phyloP scores from a whole-genome alignment of 1,139 yeast genomes.

The Geotrichum klebahnii region DNA sequence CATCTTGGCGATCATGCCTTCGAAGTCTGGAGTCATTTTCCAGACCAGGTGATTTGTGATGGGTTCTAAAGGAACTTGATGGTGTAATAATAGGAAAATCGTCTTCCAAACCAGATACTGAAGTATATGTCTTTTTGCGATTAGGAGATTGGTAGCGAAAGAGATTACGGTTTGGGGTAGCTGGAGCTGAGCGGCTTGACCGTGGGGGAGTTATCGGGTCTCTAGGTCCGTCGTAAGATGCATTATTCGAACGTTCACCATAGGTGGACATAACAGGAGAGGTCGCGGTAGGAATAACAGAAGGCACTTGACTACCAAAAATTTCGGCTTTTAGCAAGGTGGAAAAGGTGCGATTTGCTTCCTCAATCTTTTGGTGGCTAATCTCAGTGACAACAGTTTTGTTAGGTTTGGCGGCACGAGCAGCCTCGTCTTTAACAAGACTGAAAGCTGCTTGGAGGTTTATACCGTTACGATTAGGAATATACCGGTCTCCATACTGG shows the following conservation, averaged over 20 bases:
- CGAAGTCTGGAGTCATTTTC: neutral
- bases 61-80: neutral
- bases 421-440: constrained; percentile 47
- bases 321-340: constrained; percentile 83
- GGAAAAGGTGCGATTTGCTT: constrained; percentile 82
- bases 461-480: constrained; percentile 80
- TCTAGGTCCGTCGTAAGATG: neutral
- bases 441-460: constrained; percentile 86
- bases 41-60: neutral
- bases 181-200: constrained; percentile 38
- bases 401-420: constrained; percentile 26
- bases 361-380: constrained; percentile 66
- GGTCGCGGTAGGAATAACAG: constrained; percentile 39
- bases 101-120: neutral
- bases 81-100: neutral
- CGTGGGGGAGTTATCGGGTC: constrained; percentile 32
- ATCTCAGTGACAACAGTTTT: constrained; percentile 53
- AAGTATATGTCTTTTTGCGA: constrained; percentile 3
- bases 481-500: constrained; percentile 64
- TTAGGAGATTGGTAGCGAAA: constrained; percentile 35
- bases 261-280: constrained; percentile 8
- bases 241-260: constrained; percentile 23
- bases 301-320: constrained; percentile 80
- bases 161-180: constrained; percentile 40
- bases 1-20: neutral